A percentile compares a stretch with the other conserved stretches of the same genome.
phyloP scores from a whole-genome alignment of 768 basidiomycete species.

The Pholiota molesta region DNA sequence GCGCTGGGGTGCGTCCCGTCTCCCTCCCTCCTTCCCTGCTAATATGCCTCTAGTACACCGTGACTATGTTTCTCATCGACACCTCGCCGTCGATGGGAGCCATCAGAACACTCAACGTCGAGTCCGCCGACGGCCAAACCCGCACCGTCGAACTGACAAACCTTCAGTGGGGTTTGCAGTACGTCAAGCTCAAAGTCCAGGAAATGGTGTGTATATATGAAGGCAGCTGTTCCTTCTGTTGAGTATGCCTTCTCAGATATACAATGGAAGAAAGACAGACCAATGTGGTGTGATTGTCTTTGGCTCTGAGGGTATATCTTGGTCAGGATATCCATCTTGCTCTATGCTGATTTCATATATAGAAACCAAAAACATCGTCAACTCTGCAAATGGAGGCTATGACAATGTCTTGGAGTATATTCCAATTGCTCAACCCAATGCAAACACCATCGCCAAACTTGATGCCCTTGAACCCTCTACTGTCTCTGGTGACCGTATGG shows the following conservation, averaged over 20 bases:
- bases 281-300: slow-evolving; percentile 89
- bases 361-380: slow-evolving; percentile 72
- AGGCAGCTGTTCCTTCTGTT: neutral
- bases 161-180: slow-evolving; percentile 82
- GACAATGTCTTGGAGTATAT: slow-evolving; percentile 75
- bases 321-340: neutral
- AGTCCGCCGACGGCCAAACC: slow-evolving; percentile 54
- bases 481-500: slow-evolving; percentile 67
- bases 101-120: slow-evolving; percentile 55
- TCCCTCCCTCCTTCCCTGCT: neutral
- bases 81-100: slow-evolving; percentile 85
- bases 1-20: slow-evolving; percentile 66
- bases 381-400: slow-evolving; percentile 67
- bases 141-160: slow-evolving; percentile 67
- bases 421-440: slow-evolving; percentile 66
- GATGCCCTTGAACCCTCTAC: slow-evolving; percentile 60
- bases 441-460: slow-evolving; percentile 66
- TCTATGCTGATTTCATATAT: slow-evolving; percentile 6
- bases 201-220: slow-evolving; percentile 65
- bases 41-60: slow-evolving; percentile 64
- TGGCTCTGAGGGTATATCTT: slow-evolving; percentile 72
- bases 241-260: slow-evolving; percentile 60
- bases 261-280: slow-evolving; percentile 90
- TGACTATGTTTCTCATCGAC: slow-evolving; percentile 90
- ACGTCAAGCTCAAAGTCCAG: slow-evolving; percentile 87